These are phyloP conservation scores for Aspergillus cavernicola DNA, from an alignment of 495 filamentous ascomycete species.

Conservation along the genomic window DNA sequence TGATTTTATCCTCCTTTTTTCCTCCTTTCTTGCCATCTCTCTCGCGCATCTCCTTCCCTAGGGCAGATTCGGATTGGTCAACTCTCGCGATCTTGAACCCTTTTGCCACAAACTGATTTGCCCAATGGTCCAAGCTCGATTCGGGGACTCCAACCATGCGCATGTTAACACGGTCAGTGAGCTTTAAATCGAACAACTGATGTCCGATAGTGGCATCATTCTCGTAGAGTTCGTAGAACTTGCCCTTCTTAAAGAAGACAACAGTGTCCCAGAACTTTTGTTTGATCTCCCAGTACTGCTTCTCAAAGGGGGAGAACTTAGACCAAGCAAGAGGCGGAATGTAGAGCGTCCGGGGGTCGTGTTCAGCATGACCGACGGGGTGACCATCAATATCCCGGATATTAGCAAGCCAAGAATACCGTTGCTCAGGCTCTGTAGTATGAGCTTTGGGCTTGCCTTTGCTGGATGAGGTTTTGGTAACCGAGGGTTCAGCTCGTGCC, in stretches of 20 bases:
- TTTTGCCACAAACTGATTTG: conserved; percentile 90
- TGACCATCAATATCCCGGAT: conserved; percentile 79
- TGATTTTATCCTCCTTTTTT: conserved; percentile 81
- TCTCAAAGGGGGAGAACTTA: conserved; percentile 89
- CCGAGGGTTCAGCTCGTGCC: conserved; percentile 40
- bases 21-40: conserved; percentile 51
- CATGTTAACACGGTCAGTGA: conserved; percentile 99
- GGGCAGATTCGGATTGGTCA: conserved; percentile 90
- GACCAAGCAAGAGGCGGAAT: conserved; percentile 74
- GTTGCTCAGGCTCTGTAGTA: conserved; percentile 70
- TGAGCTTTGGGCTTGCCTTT: conserved; percentile 72
- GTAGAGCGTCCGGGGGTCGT: conserved; percentile 86
- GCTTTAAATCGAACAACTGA: conserved; percentile 95
- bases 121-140: conserved; percentile 85
- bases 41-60: conserved; percentile 98
- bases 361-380: conserved; percentile 76
- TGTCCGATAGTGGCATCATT: conserved; percentile 97
- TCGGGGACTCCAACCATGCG: conserved; percentile 96
- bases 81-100: conserved; percentile 95
- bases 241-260: conserved; percentile 99
- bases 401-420: conserved; percentile 87
- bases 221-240: conserved; percentile 98
- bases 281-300: conserved; percentile 99
- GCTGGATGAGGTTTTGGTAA: conserved; percentile 44
- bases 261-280: conserved; percentile 96